Conservation (phyloP, 1,139 yeast species). For the Yamadazyma aaseri region DNA sequence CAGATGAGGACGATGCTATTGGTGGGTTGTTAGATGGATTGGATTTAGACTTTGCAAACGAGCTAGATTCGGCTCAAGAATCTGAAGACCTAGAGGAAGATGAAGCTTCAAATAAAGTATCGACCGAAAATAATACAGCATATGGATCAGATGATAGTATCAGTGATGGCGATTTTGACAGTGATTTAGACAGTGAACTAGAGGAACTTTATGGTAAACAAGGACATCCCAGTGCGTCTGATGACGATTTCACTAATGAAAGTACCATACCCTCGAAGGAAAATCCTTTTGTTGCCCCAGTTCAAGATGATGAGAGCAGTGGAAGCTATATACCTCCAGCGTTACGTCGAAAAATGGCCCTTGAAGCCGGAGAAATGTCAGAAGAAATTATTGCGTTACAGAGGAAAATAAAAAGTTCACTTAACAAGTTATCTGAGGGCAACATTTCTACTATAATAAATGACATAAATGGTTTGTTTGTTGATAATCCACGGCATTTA, state of each 20-base stretch:
- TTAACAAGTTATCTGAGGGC: conserved; percentile 85
- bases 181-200: conserved; percentile 19
- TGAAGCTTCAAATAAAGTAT: conserved; percentile 12
- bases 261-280: conserved; percentile 20
- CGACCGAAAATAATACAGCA: conserved; percentile 53
- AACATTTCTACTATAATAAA: conserved; percentile 69
- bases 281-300: conserved; percentile 87
- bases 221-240: conserved; percentile 37
- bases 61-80: conserved; percentile 3
- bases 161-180: conserved; percentile 32
- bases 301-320: conserved; percentile 17
- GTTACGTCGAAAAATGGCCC: conserved; percentile 53
- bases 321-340: conserved; percentile 81
- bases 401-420: conserved; percentile 70
- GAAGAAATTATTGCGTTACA: conserved; percentile 53
- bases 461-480: conserved; percentile 63
- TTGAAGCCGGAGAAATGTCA: conserved; percentile 34
- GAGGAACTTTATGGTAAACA: conserved; percentile 28
- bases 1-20: conserved; percentile 63
- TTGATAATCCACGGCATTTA: conserved; percentile 68
- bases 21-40: conserved; percentile 78
- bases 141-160: conserved; percentile 29
- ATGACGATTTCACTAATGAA: conserved; percentile 44
- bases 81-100: conserved; percentile 16
- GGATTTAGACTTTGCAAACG: conserved; percentile 51